Evolutionary conservation across 345 rosid species (phyloP).

Genomic region (Arabidopsis arenosa): DNA sequence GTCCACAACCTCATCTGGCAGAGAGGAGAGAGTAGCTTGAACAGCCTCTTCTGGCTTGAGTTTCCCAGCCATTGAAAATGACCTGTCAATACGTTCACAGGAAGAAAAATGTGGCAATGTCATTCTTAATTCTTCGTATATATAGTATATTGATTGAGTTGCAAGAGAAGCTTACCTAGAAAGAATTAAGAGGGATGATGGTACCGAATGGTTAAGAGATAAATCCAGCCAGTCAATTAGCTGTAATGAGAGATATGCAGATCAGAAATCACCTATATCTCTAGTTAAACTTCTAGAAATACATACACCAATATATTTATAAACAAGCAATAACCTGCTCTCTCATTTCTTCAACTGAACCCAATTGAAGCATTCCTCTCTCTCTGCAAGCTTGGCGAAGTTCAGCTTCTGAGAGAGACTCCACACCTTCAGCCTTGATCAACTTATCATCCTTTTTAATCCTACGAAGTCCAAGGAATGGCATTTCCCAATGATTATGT

Average conservation of each 20-base stretch:
- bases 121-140: not conserved
- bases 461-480: conserved; percentile 51
- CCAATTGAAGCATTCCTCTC: conserved; percentile 89
- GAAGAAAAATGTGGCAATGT: not conserved
- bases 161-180: conserved; percentile 62
- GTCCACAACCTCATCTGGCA: conserved; percentile 97
- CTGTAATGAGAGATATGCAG: conserved; percentile 53
- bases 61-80: conserved; percentile 88
- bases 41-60: conserved; percentile 98
- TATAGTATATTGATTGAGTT: conserved; percentile 25
- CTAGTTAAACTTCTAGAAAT: not conserved
- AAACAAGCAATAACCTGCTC: conserved; percentile 62
- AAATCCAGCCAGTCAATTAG: conserved; percentile 93
- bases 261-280: conserved; percentile 16
- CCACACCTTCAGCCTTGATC: conserved; percentile 92
- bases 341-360: conserved; percentile 93
- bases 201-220: conserved; percentile 88
- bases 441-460: conserved; percentile 92
- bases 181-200: conserved; percentile 91
- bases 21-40: conserved; percentile 93
- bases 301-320: not conserved
- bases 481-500: not conserved
- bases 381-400: conserved; percentile 96
- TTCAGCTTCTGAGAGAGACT: conserved; percentile 90
- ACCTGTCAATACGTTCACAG: conserved; percentile 50